phyloP scores from a whole-genome alignment of 805 yeast genomes.

The Hanseniaspora osmophila region DNA sequence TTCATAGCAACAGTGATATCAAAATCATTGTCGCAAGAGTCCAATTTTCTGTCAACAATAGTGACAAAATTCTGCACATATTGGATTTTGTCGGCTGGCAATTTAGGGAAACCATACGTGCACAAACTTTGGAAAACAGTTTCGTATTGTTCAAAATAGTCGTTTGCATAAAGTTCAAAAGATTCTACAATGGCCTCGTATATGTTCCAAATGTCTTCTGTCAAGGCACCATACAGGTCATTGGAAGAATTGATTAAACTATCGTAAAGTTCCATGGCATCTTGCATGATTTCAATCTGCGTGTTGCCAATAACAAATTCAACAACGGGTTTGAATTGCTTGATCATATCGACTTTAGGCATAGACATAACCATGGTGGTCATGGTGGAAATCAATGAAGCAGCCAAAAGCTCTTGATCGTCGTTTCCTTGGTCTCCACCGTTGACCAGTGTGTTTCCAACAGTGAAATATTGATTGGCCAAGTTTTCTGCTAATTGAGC shows the following conservation, averaged over 20 bases:
- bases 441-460: conserved; percentile 12
- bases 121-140: conserved; percentile 45
- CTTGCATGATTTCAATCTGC: conserved; percentile 46
- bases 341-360: conserved; percentile 41
- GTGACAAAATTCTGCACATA: neutral
- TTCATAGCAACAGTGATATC: neutral
- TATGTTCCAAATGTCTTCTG: conserved; percentile 41
- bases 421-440: conserved; percentile 29
- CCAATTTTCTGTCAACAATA: neutral
- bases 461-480: conserved; percentile 42
- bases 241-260: conserved; percentile 37
- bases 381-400: conserved; percentile 57
- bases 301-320: conserved; percentile 45
- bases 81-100: neutral
- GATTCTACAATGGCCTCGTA: conserved; percentile 35
- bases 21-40: neutral
- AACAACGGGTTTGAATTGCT: conserved; percentile 43
- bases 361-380: conserved; percentile 58
- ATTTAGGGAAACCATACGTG: conserved; percentile 32
- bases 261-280: conserved; percentile 49
- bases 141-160: conserved; percentile 40
- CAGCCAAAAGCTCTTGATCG: conserved; percentile 56
- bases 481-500: conserved; percentile 45
- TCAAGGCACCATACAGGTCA: conserved; percentile 29
- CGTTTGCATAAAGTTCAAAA: conserved; percentile 45